Base-by-base conservation (phyloP, 345 rosid species). In the Gossypium turneri region DNA sequence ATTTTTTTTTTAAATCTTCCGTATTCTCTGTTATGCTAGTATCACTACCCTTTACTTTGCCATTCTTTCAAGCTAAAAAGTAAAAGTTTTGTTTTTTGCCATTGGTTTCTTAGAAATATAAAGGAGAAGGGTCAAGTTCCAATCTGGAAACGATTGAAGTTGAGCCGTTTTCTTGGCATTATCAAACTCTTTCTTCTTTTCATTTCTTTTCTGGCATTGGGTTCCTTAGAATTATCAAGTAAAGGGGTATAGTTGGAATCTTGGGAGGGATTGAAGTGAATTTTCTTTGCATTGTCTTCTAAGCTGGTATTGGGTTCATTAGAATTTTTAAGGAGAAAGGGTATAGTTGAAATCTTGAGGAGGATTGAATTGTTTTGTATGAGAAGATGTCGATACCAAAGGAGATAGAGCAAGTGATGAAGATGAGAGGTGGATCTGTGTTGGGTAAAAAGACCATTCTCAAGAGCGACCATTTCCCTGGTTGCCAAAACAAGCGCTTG, bases 401-500 rank as follows among this genome's bases (percentile, higher is more conserved):
- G 75, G 98, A 91, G 83, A 88, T 91, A 27, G 97, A 90, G 85
- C 88, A 82, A 88, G 97, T 94, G 70, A 89, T 94, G 97, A 94
- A 88, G 86, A 78, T 84, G 72, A 86, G 98, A 84, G 98, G 87
- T 68, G 98, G 97, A 81, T 94, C 98, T 47, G 98, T 94, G 45
- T 82, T 94, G 38, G 98, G 97, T n/a, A 94, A 90, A 90, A 90
- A 88, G 84, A 94, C 98, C 79, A 92, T 92, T 79, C 94, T 94
- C 56, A 94, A 94, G 85, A 90, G 97, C 81, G 98, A 94, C 84
- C 98, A 94, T 77, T 94, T 94, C 78, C 98, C 98, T n/a, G 97
- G 98, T n/a, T 94, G 98, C 75, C 98, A 92, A 59, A 94, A 94
- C 73, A 94, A 91, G 76, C 97, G 98, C 24, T 80, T 94, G 82